Percentiles rank a stretch among this genome's conserved stretches.
phyloP scores from a whole-genome alignment of 1,139 yeast genomes.

The Torulaspora globosa region DNA sequence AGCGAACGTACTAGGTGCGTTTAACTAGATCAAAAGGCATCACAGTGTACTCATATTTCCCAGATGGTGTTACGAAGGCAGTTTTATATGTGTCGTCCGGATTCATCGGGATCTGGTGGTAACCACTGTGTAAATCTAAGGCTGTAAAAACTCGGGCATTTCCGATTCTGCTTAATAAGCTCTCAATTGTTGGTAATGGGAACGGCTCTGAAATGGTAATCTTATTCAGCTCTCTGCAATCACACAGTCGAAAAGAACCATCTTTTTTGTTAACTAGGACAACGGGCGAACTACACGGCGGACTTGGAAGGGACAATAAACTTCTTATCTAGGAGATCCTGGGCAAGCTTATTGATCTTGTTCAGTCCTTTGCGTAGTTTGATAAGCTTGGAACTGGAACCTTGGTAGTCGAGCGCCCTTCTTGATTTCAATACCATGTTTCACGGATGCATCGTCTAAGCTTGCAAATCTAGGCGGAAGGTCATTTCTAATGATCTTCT shows the following conservation, averaged over 20 bases:
- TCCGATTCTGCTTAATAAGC: conserved; percentile 13
- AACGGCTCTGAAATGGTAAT: conserved; percentile 25
- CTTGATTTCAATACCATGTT: neutral
- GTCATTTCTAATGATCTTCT: neutral
- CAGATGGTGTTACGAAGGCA: neutral
- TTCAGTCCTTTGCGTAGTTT: neutral
- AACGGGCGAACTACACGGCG: neutral
- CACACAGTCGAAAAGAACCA: conserved; percentile 20
- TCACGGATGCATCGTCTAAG: neutral
- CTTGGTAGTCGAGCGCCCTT: neutral
- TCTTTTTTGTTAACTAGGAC: neutral
- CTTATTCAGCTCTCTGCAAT: conserved; percentile 29
- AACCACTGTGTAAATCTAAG: conserved; percentile 16
- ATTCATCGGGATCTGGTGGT: neutral
- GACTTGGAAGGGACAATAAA: conserved; percentile 15
- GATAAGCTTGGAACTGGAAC: neutral
- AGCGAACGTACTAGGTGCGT: neutral
- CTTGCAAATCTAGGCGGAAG: neutral
- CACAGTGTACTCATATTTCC: neutral
- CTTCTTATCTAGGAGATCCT: conserved; percentile 18
- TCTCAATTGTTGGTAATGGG: conserved; percentile 29
- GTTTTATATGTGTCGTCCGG: neutral
- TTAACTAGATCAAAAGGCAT: neutral
- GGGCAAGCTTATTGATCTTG: conserved; percentile 3
- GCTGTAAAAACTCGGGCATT: conserved; percentile 12